These are phyloP conservation scores for Sphaerulina populicola DNA, from an alignment of 2,329 filamentous ascomycete species.

Conservation along the genomic window DNA sequence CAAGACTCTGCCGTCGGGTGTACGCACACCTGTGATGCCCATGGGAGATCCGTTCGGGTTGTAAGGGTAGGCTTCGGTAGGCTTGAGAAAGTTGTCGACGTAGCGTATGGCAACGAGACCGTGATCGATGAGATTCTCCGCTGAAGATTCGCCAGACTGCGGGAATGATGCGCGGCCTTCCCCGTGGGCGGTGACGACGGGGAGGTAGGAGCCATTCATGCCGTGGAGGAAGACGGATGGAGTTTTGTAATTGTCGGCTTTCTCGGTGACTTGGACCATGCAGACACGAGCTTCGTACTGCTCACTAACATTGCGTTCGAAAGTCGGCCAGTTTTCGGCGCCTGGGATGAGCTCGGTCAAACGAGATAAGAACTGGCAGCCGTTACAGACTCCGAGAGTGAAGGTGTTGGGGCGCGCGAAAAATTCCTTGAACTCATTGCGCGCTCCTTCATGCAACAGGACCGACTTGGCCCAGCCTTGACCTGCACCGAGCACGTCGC, in stretches of 20 bases:
- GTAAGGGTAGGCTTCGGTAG: constrained; percentile 75
- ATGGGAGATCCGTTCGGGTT: constrained; percentile 81
- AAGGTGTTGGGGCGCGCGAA: constrained; percentile 87
- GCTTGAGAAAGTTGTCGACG: constrained; percentile 68
- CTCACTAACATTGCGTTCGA: constrained; percentile 73
- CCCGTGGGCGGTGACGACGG: constrained; percentile 82
- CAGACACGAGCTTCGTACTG: constrained; percentile 84
- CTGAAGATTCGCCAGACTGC: constrained; percentile 42
- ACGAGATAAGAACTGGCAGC: constrained; percentile 86
- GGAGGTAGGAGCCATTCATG: constrained; percentile 73
- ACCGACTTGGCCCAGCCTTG: constrained; percentile 95
- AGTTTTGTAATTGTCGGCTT: constrained; percentile 29
- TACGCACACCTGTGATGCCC: constrained; percentile 73
- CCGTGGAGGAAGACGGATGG: constrained; percentile 82
- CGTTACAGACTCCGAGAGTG: constrained; percentile 89
- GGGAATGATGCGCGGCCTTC: constrained; percentile 67
- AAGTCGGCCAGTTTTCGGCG: constrained; percentile 72
- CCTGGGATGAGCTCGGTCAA: constrained; percentile 79
- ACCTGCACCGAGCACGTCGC: constrained; percentile 85
- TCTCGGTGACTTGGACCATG: constrained; percentile 72
- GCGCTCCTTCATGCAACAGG: constrained; percentile 67
- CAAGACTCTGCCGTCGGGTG: constrained; percentile 67
- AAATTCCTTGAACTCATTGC: constrained; percentile 72
- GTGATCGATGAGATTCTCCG: constrained; percentile 50
- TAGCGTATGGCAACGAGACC: constrained; percentile 73